Conservation (phyloP, 2,329 filamentous ascomycete genomes). For the Cercospora zeina region DNA sequence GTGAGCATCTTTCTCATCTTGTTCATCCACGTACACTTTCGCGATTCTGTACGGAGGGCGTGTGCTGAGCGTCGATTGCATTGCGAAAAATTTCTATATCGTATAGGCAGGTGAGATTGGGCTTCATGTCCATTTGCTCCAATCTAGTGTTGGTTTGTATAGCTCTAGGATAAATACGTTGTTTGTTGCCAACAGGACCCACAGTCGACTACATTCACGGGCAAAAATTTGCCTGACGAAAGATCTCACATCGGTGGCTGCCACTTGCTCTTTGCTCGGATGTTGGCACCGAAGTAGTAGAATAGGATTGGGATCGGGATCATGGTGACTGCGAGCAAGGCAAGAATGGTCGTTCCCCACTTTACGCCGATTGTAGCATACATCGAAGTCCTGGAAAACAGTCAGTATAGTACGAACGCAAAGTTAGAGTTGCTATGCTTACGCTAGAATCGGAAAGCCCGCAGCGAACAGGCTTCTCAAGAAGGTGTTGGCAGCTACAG, state of each 20-base stretch:
- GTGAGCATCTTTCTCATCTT: too few relatives aligned
- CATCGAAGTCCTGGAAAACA: slow-evolving; percentile 30
- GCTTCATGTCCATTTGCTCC: too few relatives aligned
- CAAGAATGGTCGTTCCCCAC: slow-evolving; percentile 47
- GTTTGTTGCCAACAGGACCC: background rate
- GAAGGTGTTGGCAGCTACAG: slow-evolving; percentile 27
- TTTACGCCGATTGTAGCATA: slow-evolving; percentile 44
- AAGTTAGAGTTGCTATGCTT: background rate
- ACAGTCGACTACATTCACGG: background rate
- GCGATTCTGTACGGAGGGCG: too few relatives aligned
- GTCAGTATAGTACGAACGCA: background rate
- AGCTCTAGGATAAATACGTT: background rate
- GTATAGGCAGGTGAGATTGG: too few relatives aligned
- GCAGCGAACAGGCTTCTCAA: slow-evolving; percentile 32
- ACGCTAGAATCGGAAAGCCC: slow-evolving; percentile 38
- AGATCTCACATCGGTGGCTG: background rate
- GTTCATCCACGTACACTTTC: too few relatives aligned
- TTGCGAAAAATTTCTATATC: too few relatives aligned
- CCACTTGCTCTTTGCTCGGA: slow-evolving; percentile 61
- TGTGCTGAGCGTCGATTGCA: too few relatives aligned
- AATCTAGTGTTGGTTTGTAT: too few relatives aligned
- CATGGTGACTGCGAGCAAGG: slow-evolving; percentile 43
- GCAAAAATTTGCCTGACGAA: background rate
- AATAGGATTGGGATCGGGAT: slow-evolving; percentile 42
- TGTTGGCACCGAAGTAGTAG: slow-evolving; percentile 35